phyloP scores from a whole-genome alignment of 2,329 filamentous ascomycete species.

The Neofusicoccum sp. region DNA sequence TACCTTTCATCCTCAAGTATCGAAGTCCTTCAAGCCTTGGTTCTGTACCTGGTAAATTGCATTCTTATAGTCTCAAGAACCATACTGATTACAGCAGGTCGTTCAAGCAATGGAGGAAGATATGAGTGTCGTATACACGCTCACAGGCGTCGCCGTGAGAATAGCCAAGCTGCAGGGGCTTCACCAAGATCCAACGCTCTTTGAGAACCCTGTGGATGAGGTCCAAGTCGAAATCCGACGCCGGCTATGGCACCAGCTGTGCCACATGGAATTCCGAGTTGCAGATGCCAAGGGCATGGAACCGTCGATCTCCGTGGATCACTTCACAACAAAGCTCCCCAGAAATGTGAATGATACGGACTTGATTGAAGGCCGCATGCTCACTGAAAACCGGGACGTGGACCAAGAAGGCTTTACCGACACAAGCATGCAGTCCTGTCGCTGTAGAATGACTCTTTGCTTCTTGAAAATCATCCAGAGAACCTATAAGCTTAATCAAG shows the following conservation, averaged over 20 bases:
- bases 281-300: constrained; percentile 39
- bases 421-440: constrained; percentile 34
- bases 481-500: too few species aligned
- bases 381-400: background rate
- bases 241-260: constrained; percentile 37
- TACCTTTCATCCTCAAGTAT: constrained; percentile 36
- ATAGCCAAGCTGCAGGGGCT: constrained; percentile 37
- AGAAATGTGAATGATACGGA: constrained; percentile 38
- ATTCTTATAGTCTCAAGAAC: too few species aligned
- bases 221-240: constrained; percentile 37
- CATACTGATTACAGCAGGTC: background rate
- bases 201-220: constrained; percentile 33
- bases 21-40: constrained; percentile 37
- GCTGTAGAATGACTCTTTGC: constrained; percentile 16
- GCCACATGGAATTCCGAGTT: constrained; percentile 37
- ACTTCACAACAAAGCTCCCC: constrained; percentile 37
- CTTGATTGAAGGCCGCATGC: constrained; percentile 29
- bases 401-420: constrained; percentile 24
- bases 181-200: constrained; percentile 38
- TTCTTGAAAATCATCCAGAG: too few species aligned
- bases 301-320: constrained; percentile 34
- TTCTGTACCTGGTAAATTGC: constrained; percentile 21
- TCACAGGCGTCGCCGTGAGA: constrained; percentile 37
- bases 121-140: constrained; percentile 38
- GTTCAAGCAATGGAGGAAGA: constrained; percentile 32